phyloP scores from a whole-genome alignment of 202 grass and related monocot genomes.

The Setaria italica region DNA sequence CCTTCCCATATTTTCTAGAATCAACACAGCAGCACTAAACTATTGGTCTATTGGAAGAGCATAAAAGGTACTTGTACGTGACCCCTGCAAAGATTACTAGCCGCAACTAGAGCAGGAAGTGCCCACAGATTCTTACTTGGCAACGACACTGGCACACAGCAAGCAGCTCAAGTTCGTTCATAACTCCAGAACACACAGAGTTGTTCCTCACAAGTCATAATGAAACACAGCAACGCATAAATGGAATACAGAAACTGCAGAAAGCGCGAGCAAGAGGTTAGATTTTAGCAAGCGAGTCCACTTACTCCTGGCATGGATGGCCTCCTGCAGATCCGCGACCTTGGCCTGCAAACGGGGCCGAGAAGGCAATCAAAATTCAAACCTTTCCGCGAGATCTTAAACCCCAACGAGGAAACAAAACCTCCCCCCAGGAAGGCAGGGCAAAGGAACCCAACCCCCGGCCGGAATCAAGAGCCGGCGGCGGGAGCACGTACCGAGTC shows the following conservation, averaged over 20 bases:
- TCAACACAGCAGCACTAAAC: background rate
- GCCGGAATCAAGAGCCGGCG: constrained; percentile 6
- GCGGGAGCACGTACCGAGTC: constrained; percentile 47
- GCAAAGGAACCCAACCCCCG: background rate
- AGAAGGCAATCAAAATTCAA: background rate
- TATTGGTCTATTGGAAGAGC: background rate
- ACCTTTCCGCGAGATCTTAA: constrained; percentile 33
- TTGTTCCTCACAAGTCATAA: background rate
- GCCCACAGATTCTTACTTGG: background rate
- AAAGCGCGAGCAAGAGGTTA: background rate
- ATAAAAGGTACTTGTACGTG: background rate
- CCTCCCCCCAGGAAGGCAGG: background rate
- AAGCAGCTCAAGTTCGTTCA: background rate
- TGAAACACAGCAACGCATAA: background rate
- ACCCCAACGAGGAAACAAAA: background rate
- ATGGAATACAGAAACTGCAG: background rate
- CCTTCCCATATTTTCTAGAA: background rate
- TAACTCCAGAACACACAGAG: background rate
- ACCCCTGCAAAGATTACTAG: background rate
- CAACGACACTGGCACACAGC: background rate
- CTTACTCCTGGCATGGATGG: constrained; percentile 78
- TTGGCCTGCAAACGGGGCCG: constrained; percentile 68
- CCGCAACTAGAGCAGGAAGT: background rate
- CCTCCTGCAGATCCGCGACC: constrained; percentile 87
- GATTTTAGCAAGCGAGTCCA: background rate